A percentile compares a stretch with the other conserved stretches of the same genome.
Evolutionary conservation across 352 stramenopile genomes (phyloP).

Genomic region (Phytophthora agathidicida): DNA sequence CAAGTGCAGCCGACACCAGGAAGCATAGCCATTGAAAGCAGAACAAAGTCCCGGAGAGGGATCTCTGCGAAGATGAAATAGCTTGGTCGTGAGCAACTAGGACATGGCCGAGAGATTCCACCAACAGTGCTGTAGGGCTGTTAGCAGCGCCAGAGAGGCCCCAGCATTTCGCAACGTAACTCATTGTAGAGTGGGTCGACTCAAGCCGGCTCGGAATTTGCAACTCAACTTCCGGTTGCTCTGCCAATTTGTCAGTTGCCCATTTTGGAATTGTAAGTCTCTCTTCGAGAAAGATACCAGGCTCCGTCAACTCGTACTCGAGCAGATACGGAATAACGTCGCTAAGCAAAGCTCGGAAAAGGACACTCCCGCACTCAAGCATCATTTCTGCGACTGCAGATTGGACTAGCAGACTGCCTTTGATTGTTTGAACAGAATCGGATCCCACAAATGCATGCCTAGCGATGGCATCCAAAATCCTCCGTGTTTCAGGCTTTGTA

Average conservation of each 20-base stretch:
- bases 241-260: constrained; percentile 1
- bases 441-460: constrained; percentile 2
- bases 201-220: constrained; percentile 14
- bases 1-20: constrained; percentile 12
- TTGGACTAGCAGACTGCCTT: constrained; percentile 32
- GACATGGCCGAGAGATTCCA: constrained; percentile 35
- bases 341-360: constrained; percentile 21
- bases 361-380: constrained; percentile 24
- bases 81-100: constrained; percentile 30
- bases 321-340: constrained; percentile 33
- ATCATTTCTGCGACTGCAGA: constrained; percentile 36
- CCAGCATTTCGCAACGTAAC: constrained; percentile 46
- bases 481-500: constrained; percentile 21
- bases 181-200: constrained; percentile 27
- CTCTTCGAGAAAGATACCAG: constrained; percentile 1
- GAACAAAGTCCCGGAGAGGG: constrained; percentile 23
- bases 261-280: constrained; percentile 21
- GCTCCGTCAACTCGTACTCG: constrained; percentile 18
- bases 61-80: constrained; percentile 26
- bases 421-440: constrained; percentile 1
- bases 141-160: constrained; percentile 10
- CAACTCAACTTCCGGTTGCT: constrained; percentile 2
- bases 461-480: constrained; percentile 27
- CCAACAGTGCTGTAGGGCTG: constrained; percentile 1
- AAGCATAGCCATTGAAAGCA: constrained; percentile 50